Base-by-base conservation (phyloP, 768 basidiomycete genomes). In the Kwoniella mangroviensis region DNA sequence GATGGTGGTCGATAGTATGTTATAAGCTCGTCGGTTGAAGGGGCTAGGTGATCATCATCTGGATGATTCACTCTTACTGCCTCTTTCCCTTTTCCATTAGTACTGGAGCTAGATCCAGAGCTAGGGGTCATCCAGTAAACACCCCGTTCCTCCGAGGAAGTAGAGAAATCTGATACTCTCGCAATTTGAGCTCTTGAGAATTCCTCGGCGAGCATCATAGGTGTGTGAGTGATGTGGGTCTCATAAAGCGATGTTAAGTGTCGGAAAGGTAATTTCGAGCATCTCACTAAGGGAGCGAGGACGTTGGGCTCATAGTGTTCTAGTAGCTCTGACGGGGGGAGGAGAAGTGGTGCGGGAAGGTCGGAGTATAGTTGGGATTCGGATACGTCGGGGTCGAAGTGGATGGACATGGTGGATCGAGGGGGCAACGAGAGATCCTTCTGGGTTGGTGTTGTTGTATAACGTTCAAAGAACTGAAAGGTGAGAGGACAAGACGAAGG, bases 141-240 rank as follows among this genome's bases (percentile, higher is more conserved):
- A 11, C 86, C 86, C 26, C 86, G 78, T 69, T 87, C 86, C 9
- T 71, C 52, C 0, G 45, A 52, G 19, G 73, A 77, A 0, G 85
- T 86, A 6, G 82, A 75, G 68, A 87, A 87, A 67, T 87, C 86
- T 10, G 81, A 71, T 19, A 82, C 78, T 26, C 86, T 70, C 0
- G 85, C 86, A 5, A 75, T 80, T 54, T 84, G 79, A 3, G 85
- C 85, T 26, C 86, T 80, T 1, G 84, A 84, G 75, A 86, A 86
- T 73, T 86, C 85, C 34, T 82, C 74, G 2, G 85, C 85, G 2
- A 85, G 82, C 17, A 85, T 86, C 86, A 86, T 86, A 1, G 86
- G 86, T n/a, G 86, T 85, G 67, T 84, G 79, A 1, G 85, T 86
- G 65, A 86, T 84, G 66, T 85, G 86, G 4, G 80, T 82, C 34